Evolutionary conservation across 352 stramenopile genomes (phyloP), one percentile per base, ranked within the genome.

Genomic region (Globisporangium heterothallicum): DNA sequence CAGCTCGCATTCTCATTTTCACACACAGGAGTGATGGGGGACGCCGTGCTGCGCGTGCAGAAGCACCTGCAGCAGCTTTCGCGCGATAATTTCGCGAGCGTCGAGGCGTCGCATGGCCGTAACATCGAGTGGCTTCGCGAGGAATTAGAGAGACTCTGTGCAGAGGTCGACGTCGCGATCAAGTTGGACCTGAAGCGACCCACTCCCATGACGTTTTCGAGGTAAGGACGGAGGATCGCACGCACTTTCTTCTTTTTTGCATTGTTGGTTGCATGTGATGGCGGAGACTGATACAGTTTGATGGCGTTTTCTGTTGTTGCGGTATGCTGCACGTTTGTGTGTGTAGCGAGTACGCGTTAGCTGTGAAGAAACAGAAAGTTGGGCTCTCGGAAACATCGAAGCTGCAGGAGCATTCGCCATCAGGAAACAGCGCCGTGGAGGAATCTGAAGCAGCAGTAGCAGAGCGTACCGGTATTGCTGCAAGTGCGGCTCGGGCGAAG

Each of bases 41-140:
- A 90, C 56, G 76, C 74, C 50, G 76, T 88, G 58, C 63, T 77
- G 54, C 74, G 70, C 61, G 70, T 86, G 51, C 74, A 73, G 50
- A 56, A 67, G 45, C 72, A 77, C 30, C 59, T 90, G 41, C 74
- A 78, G 50, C 59, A 64, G 26, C 51, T 84, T 19, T 73, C 72
- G 47, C 74, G 67, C 30, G 76, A 82, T 13, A 65, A 86, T 49
- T 84, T 78, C 58, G 49, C 51, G 25, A 59, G 42, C 34, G 41
- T 88, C 45, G 76, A 90, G 50, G 53, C 72, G 34, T 35, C 55
- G 8, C 72, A 86, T 29, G 68, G 56, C 26, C 27, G 27, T 40
- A 80, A 81, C 34, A 51, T 85, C 10, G 58, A 56, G 12, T 78
- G 64, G 74, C 64, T 90, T 24, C 68, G 68, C n/a, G 58, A 57